Evolutionary conservation across 1,139 yeast genomes (phyloP).

Genomic region (Nakaseomyces uthaithaninus): DNA sequence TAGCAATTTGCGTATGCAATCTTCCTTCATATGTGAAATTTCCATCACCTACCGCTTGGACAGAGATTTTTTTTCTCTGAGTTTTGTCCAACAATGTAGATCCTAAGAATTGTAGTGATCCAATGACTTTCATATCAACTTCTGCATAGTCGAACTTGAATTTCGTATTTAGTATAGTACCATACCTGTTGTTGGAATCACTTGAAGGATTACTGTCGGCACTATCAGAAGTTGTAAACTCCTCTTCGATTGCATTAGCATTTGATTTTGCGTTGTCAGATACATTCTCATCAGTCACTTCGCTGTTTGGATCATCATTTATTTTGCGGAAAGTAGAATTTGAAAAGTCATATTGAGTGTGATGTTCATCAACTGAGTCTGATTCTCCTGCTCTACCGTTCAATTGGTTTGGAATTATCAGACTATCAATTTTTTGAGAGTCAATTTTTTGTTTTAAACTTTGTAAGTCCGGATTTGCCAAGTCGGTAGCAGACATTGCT

Average conservation of each 20-base stretch:
- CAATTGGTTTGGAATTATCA: constrained; percentile 45
- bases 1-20: constrained; percentile 19
- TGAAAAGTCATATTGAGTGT: constrained; percentile 1
- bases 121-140: constrained; percentile 3
- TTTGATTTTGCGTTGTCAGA: neutral
- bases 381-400: neutral
- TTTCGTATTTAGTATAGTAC: neutral
- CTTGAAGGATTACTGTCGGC: neutral
- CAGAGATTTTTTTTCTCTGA: constrained; percentile 7
- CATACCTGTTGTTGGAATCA: neutral
- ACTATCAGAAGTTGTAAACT: neutral
- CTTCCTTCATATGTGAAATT: constrained; percentile 23
- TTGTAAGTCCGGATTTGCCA: constrained; percentile 65
- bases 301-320: constrained; percentile 1
- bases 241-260: neutral
- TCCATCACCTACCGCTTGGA: constrained; percentile 21
- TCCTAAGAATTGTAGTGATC: constrained; percentile 7
- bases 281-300: neutral
- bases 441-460: constrained; percentile 66
- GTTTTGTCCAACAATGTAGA: constrained; percentile 7
- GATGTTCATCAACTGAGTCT: neutral
- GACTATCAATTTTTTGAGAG: constrained; percentile 54
- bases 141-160: constrained; percentile 3
- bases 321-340: neutral
- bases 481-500: constrained; percentile 51